These are phyloP conservation scores for Ophiostoma ulmi DNA, from an alignment of 2,329 filamentous ascomycete genomes.

Conservation along the genomic window DNA sequence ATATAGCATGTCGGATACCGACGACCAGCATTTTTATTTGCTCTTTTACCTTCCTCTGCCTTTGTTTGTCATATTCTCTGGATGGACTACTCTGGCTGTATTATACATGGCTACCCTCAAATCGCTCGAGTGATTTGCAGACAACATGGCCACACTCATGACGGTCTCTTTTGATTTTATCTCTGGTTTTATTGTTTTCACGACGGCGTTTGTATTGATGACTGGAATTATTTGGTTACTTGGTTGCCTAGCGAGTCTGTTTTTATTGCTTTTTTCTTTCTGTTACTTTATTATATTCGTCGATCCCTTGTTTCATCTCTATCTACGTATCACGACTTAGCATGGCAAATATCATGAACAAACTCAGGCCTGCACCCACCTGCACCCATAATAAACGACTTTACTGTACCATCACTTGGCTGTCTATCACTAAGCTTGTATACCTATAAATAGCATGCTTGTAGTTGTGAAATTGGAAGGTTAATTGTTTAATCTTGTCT, in stretches of 20 bases:
- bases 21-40: not conserved
- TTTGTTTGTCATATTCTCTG: not conserved
- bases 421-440: not conserved
- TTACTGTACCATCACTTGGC: not conserved
- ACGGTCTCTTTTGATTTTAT: not conserved
- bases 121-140: not conserved
- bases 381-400: slow-evolving; percentile 1
- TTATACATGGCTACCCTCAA: not conserved
- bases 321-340: not conserved
- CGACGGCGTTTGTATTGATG: not conserved
- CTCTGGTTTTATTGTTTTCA: not conserved
- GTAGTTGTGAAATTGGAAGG: not conserved
- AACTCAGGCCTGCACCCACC: not conserved
- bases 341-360: not conserved
- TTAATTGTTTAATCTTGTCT: not conserved
- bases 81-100: not conserved
- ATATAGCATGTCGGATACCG: not conserved
- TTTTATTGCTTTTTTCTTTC: not conserved
- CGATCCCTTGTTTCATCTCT: not conserved
- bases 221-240: not conserved
- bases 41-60: not conserved
- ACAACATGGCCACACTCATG: not conserved
- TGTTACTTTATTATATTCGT: too few relatives aligned
- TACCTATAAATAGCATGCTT: not conserved
- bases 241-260: not conserved